These are phyloP conservation scores for Fusarium tuaranense DNA, from an alignment of 2,329 filamentous ascomycete species.

Conservation along the genomic window DNA sequence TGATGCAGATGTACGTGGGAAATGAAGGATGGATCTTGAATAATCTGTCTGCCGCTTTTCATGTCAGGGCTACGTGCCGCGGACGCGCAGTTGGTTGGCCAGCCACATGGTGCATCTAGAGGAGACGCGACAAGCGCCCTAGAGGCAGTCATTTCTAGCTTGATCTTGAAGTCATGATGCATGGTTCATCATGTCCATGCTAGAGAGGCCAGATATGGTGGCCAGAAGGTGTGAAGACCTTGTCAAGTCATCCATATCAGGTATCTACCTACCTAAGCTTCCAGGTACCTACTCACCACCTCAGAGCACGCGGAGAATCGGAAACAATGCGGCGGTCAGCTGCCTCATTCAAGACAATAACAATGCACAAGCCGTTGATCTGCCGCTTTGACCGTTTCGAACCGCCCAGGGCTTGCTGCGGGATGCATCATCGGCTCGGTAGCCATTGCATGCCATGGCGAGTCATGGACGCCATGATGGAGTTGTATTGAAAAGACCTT, in stretches of 20 bases:
- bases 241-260: not conserved
- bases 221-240: not conserved
- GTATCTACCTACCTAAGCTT: not conserved
- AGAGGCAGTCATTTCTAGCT: not conserved
- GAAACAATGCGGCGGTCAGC: not conserved
- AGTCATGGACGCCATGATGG: not conserved
- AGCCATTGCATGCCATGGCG: not conserved
- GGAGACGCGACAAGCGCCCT: conserved; percentile 3
- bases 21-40: not conserved
- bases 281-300: not conserved
- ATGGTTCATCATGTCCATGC: not conserved
- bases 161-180: not conserved
- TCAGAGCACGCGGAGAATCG: not conserved
- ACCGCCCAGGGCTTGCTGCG: not conserved
- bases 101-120: not conserved
- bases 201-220: not conserved
- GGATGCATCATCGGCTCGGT: not conserved
- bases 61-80: not conserved
- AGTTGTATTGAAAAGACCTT: not conserved
- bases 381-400: conserved; percentile 6
- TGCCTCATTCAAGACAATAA: not conserved
- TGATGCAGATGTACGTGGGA: not conserved
- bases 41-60: not conserved
- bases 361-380: not conserved
- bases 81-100: not conserved